A percentile compares a stretch with the other conserved stretches of the same genome.
Conservation (phyloP, 177 flowering plant genomes). For the Vitis hybrid region DNA sequence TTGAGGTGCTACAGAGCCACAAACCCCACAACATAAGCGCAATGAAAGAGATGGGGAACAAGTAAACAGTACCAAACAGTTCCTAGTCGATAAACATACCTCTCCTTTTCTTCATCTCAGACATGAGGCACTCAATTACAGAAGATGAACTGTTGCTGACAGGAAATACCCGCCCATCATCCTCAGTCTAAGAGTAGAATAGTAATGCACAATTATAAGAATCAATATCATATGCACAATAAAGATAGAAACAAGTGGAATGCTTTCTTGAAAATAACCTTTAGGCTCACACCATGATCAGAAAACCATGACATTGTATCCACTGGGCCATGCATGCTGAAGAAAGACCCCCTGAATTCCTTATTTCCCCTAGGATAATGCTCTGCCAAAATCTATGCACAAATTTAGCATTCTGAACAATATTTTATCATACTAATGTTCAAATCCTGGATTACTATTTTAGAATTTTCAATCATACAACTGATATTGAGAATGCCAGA, state of each 20-base stretch:
- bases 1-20: no score
- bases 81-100: conserved; percentile 42
- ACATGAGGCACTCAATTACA: conserved; percentile 79
- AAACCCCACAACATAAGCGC: neutral
- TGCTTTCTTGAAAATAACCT: conserved; percentile 44
- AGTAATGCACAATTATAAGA: neutral
- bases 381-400: conserved; percentile 68
- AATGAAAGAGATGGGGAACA: neutral
- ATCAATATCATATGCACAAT: neutral
- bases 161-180: conserved; percentile 97
- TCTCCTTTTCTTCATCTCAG: conserved; percentile 64
- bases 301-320: conserved; percentile 98
- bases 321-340: conserved; percentile 70
- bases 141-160: conserved; percentile 80
- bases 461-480: no score
- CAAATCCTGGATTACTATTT: no score
- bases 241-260: conserved; percentile 12
- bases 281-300: conserved; percentile 80
- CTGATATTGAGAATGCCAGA: no score
- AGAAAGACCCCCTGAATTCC: conserved; percentile 89
- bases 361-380: conserved; percentile 86
- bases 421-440: neutral
- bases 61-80: neutral
- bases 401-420: conserved; percentile 10
- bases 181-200: conserved; percentile 54